phyloP scores from a whole-genome alignment of 352 stramenopile species.

The Peronospora farinosa region DNA sequence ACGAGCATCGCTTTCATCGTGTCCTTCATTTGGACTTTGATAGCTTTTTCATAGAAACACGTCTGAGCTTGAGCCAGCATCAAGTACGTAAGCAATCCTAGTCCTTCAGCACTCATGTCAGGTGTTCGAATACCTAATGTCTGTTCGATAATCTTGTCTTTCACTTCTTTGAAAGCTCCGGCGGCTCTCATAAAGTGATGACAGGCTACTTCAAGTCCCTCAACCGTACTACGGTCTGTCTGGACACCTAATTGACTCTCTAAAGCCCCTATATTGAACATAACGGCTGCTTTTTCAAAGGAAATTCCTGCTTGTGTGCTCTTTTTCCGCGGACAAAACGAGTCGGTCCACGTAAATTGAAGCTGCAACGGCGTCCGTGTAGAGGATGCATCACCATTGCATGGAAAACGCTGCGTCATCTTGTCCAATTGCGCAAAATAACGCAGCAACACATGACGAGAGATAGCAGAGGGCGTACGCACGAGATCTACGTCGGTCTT shows the following conservation, averaged over 20 bases:
- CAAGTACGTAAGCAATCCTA: conserved; percentile 61
- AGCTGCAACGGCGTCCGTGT: conserved; percentile 34
- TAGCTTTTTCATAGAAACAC: conserved; percentile 90
- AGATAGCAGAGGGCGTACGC: conserved; percentile 60
- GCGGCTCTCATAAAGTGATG: conserved; percentile 82
- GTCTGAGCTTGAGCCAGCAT: conserved; percentile 84
- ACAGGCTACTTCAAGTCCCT: conserved; percentile 79
- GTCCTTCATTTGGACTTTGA: conserved; percentile 84
- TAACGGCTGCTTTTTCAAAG: conserved; percentile 76
- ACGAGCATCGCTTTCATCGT: conserved; percentile 79
- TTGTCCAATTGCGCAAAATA: conserved; percentile 75
- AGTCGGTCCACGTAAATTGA: conserved; percentile 88
- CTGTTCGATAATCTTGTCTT: conserved; percentile 40
- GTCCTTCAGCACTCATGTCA: conserved; percentile 57
- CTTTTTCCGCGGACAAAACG: conserved; percentile 86
- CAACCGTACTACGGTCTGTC: conserved; percentile 60
- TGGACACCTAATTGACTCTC: conserved; percentile 78
- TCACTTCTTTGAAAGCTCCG: conserved; percentile 62
- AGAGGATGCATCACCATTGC: conserved; percentile 14
- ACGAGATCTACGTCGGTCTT: conserved; percentile 67
- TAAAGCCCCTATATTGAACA: conserved; percentile 85
- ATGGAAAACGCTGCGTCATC: conserved; percentile 58
- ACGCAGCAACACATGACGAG: conserved; percentile 57
- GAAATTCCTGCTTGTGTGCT: conserved; percentile 48
- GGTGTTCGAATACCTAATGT: conserved; percentile 39